Base-by-base conservation (phyloP, 2,329 filamentous ascomycete species). In the Aspergillus sp. region DNA sequence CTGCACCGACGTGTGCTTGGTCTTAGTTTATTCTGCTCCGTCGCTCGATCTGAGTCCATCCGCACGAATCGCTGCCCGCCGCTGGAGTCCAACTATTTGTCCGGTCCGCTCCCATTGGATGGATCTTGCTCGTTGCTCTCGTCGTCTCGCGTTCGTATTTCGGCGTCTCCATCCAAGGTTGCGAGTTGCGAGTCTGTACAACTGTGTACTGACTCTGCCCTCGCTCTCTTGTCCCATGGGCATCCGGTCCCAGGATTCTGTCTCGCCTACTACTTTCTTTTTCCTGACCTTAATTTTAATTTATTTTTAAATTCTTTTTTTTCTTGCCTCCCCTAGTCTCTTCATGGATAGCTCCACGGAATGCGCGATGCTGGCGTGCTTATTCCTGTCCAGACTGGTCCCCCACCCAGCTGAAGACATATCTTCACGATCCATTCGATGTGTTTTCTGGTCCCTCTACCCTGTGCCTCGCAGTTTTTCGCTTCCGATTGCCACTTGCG, bases 381-480 rank as follows among this genome's bases (percentile, higher is more conserved):
- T 59, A 59, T 59, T 59, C 51, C 31, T 52, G 54, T 57, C 23
- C 54, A 30, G 54, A 19, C 54, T 51, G 48, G 22, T 57, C 48
- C 51, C 57, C 57, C 50, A n/a, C 49, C 49, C 57, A 49, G 51
- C 57, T 59, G 57, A 59, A 38, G 49, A 54, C 57, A 3, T 59
- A 54, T 54, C 57, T 53, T 49, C 50, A 43, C 43, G 45, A 54
- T 50, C 43, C 19, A 54, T 53, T 48, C 41, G 49, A 53, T 38
- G 28, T 28, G n/a, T 25, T 58, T 41, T 50, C 49, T 54, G 34
- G 34, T 49, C 45, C 54, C 56, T 45, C 31, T 30, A 43, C 53
- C 53, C 54, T 64, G 61, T 57, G 34, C 50, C 22, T 54, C 63
- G 64, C 53, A 43, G 54, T 51, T 34, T 41, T 43, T 61, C 59